phyloP scores from a whole-genome alignment of 176 grass and related monocot genomes.

The Cenchrus americanus region DNA sequence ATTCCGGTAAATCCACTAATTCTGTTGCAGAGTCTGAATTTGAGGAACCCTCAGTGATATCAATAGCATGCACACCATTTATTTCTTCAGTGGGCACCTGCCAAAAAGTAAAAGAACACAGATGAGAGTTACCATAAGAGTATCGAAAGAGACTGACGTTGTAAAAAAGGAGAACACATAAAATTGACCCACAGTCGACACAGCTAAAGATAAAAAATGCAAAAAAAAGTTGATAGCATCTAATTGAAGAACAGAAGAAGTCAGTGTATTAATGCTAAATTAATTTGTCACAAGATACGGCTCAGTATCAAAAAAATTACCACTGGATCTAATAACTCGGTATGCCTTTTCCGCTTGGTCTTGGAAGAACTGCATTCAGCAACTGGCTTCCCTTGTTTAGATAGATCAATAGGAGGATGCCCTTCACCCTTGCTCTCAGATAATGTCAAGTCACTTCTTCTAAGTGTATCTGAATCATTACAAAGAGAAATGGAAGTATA shows the following conservation, averaged over 20 bases:
- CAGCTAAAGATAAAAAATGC: constrained; percentile 17
- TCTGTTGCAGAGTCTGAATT: constrained; percentile 30
- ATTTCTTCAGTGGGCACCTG: constrained; percentile 45
- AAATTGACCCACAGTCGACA: background rate
- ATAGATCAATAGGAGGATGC: constrained; percentile 17
- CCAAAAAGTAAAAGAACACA: background rate
- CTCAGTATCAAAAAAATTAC: constrained; percentile 32
- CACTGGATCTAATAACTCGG: constrained; percentile 33
- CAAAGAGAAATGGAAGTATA: constrained; percentile 9
- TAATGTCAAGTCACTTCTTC: constrained; percentile 8
- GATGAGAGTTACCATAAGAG: constrained; percentile 12
- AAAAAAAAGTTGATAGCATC: background rate
- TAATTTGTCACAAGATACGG: background rate
- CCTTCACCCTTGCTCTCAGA: constrained; percentile 34
- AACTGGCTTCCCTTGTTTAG: constrained; percentile 32
- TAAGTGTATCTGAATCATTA: constrained; percentile 36
- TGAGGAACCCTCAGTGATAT: constrained; percentile 18
- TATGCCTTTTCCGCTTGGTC: constrained; percentile 19
- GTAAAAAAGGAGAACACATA: constrained; percentile 22
- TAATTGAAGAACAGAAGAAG: background rate
- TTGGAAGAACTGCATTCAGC: constrained; percentile 30
- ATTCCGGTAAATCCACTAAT: constrained; percentile 27
- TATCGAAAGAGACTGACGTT: constrained; percentile 28
- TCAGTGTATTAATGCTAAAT: no score
- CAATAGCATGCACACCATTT: background rate